A percentile compares a stretch with the other conserved stretches of the same genome.
Conservation (phyloP, 495 filamentous ascomycete genomes). For the Pseudoneurospora amorphoporcata region DNA sequence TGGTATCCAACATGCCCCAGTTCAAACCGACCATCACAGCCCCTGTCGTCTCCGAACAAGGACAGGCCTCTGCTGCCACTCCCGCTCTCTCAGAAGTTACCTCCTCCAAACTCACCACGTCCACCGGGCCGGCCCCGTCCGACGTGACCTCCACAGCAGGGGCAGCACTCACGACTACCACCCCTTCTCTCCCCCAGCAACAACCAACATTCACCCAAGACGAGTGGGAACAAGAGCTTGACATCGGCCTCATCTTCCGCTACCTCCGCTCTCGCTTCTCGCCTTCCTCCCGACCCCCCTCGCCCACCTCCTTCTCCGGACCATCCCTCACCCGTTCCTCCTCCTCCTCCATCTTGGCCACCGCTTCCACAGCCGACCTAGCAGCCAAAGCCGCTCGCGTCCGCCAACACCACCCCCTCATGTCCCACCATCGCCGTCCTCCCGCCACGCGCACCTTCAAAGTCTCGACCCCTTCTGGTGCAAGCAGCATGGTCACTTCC, state of each 20-base stretch:
- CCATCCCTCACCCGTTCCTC: constrained; percentile 9
- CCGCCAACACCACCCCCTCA: constrained; percentile 74
- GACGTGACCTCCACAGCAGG: not conserved
- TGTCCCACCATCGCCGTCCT: constrained; percentile 43
- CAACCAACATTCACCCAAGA: constrained; percentile 41
- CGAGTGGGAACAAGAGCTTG: constrained; percentile 83
- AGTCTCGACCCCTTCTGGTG: constrained; percentile 35
- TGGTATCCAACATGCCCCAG: constrained; percentile 23
- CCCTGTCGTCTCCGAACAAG: not conserved
- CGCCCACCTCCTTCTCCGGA: constrained; percentile 28
- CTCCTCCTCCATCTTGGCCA: constrained; percentile 24
- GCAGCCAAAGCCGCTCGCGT: constrained; percentile 74
- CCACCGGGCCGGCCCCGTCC: not conserved
- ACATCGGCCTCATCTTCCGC: constrained; percentile 78
- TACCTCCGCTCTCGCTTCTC: constrained; percentile 70
- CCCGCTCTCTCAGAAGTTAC: not conserved
- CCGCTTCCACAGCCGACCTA: constrained; percentile 48
- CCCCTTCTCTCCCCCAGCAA: not conserved
- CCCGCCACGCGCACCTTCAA: constrained; percentile 43
- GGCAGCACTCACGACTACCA: not conserved
- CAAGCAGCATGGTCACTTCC: constrained; percentile 3
- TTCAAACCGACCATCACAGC: constrained; percentile 39
- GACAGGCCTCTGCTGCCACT: not conserved
- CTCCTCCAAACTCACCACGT: not conserved
- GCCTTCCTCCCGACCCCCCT: constrained; percentile 20